phyloP scores from a whole-genome alignment of 306 rosid species.

The Cicer chorassanicum region DNA sequence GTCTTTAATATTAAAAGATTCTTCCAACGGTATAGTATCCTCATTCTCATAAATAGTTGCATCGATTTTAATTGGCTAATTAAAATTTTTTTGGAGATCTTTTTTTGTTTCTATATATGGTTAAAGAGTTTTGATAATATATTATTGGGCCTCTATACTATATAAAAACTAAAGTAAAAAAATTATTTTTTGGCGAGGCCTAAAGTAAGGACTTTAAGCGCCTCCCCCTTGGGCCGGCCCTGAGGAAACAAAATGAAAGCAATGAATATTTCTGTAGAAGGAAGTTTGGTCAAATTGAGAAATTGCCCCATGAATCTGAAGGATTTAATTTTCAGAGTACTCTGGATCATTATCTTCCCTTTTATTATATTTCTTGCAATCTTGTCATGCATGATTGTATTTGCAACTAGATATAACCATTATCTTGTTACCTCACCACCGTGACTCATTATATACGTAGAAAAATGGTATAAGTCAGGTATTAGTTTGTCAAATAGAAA shows the following conservation, averaged over 20 bases:
- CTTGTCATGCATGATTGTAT: conserved; percentile 35
- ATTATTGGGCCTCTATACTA: too few relatives aligned
- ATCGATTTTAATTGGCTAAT: too few relatives aligned
- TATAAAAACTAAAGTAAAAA: too few relatives aligned
- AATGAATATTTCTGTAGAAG: conserved; percentile 3
- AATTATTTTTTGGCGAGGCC: too few relatives aligned
- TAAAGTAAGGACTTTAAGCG: too few relatives aligned
- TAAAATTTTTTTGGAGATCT: too few relatives aligned
- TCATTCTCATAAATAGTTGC: too few relatives aligned
- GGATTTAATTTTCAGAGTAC: conserved; percentile 34
- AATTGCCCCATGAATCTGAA: conserved; percentile 45
- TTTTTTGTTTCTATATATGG: too few relatives aligned
- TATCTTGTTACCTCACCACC: conserved; percentile 22
- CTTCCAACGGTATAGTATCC: too few relatives aligned
- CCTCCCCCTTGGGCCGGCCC: too few relatives aligned
- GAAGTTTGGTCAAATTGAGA: conserved; percentile 39
- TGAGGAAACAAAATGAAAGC: not conserved
- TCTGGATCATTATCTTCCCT: conserved; percentile 36
- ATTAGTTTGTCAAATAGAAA: conserved; percentile 21
- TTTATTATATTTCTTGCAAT: conserved; percentile 44
- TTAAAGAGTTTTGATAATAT: too few relatives aligned
- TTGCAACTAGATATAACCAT: conserved; percentile 39
- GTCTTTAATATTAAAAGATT: too few relatives aligned
- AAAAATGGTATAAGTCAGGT: conserved; percentile 8
- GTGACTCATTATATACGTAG: conserved; percentile 4